Evolutionary conservation across 2,329 filamentous ascomycete species (phyloP), one percentile per base, ranked within the genome.

Genomic region (Ascochyta pisi): DNA sequence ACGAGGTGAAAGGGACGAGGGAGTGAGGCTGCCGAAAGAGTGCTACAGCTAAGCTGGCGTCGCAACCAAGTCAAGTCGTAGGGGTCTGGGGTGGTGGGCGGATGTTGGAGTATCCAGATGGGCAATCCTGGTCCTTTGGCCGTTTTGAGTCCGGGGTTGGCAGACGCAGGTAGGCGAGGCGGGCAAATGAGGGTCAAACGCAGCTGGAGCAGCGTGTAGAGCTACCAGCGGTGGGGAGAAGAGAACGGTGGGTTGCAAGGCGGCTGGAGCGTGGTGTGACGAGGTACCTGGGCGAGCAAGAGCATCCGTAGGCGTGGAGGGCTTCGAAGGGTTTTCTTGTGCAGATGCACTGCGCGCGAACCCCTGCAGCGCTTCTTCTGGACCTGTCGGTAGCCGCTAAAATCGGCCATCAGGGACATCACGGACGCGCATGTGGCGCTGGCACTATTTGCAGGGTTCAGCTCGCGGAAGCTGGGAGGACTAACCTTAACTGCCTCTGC

Each of bases 291-390:
- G 54, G 48, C 52, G 66, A 56, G 53, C 48, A 56, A 50, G 58
- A 45, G 56, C 53, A 54, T 57, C 47, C 50, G 34, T 43, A 48
- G 42, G 50, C 37, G 58, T 61, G 58, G 60, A 62, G 53, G 47
- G 53, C 53, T 57, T 56, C 54, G 61, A 68, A 64, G 62, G 65
- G 64, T 66, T 68, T 68, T 63, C 54, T 51, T 55, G 52, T 58
- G 58, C 47, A 47, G 42, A 51, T 51, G 53, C 47, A 39, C 48
- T 38, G 37, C 42, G 37, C 41, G 46, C 46, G 41, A 50, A 56
- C 58, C 50, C 58, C 53, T 62, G 54, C 57, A 56, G 57, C 61
- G 61, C 64, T 64, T 61, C 63, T 45, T 45, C 52, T 50, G 46
- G 55, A 59, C 52, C 46, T 60, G 55, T 62, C 52, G 52, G 61